Base-by-base conservation (phyloP, 495 filamentous ascomycete genomes). In the Mytilinidion resinicola region DNA sequence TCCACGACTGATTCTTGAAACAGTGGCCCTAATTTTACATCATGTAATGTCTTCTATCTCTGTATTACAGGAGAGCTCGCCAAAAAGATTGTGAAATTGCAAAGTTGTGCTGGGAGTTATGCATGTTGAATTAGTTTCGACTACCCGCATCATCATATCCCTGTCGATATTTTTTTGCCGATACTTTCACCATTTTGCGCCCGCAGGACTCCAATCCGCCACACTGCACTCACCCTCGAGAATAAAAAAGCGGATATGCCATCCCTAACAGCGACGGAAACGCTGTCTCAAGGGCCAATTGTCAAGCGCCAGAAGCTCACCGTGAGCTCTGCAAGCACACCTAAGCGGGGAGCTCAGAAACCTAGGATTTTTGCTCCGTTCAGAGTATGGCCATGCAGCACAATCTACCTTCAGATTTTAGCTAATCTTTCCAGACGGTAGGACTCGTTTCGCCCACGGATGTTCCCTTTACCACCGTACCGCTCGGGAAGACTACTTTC, bases 351-450 rank as follows among this genome's bases (percentile, higher is more conserved):
- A 34, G 62, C 60, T 5, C 64, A 62, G 17, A 42, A 58, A 19
- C 90, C 92, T 9, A 80, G 82, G 62, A 88, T 97, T 60, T 95
- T 97, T 74, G 87, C 91, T 43, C 93, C 93, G 7, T 96, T 90
- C 71, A 76, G 92, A 67, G 91, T 95, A 84, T 64, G 85, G 77
- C 34, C 25, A n/a, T 14, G 37, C 39, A 17, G n/a, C 10, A 17
- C 4, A 21, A n/a, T 41, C 17, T 30, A 33, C 12, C 10, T 33
- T 58, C 36, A 53, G 20, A 14, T 6, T 41, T 17, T 7, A 41
- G n/a, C 61, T 64, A 43, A 64, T 21, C 36, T 54, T 44, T 54
- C 14, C 59, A 96, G 89, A 95, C 95, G 36, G 74, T 99, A 63
- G 93, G 93, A 44, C 78, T 97, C 9, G 89, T 97, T 12, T 96